Conservation (phyloP, 2,329 filamentous ascomycete species). For the Helicocarpus griseus region DNA sequence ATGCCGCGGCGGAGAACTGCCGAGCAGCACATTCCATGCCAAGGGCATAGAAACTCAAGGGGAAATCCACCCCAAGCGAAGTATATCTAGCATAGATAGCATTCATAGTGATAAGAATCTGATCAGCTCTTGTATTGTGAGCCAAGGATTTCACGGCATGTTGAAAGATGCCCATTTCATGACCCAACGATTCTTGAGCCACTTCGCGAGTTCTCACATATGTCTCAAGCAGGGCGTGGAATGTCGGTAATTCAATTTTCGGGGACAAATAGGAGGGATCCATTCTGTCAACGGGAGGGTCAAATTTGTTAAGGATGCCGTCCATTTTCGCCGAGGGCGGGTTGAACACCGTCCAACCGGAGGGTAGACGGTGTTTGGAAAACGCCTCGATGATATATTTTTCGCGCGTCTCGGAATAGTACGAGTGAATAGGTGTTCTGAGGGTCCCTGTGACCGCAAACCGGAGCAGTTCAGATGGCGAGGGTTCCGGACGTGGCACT, state of each 20-base stretch:
- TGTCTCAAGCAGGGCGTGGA: neutral
- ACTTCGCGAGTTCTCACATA: neutral
- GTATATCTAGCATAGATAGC: slow-evolving; percentile 21
- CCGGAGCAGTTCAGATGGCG: slow-evolving; percentile 23
- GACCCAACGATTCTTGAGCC: no score
- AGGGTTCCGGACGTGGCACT: slow-evolving; percentile 9
- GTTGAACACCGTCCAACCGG: neutral
- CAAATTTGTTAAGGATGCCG: neutral
- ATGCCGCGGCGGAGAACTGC: slow-evolving; percentile 20
- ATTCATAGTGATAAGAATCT: slow-evolving; percentile 24
- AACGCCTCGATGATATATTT: slow-evolving; percentile 15
- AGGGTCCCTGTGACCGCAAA: slow-evolving; percentile 22
- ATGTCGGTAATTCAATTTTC: neutral
- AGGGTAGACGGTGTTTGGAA: slow-evolving; percentile 1
- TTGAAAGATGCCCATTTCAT: slow-evolving; percentile 9
- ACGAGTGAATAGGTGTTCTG: slow-evolving; percentile 4
- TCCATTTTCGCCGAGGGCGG: neutral
- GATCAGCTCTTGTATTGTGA: slow-evolving; percentile 17
- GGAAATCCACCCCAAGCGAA: slow-evolving; percentile 11
- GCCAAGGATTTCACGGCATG: slow-evolving; percentile 18
- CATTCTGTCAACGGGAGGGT: neutral
- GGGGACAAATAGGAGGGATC: neutral
- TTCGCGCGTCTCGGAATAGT: slow-evolving; percentile 8
- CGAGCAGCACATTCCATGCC: slow-evolving; percentile 24
- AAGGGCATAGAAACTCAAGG: neutral